Evolutionary conservation across 164 flowering plant genomes (phyloP).

Genomic region (Stephania japonica): DNA sequence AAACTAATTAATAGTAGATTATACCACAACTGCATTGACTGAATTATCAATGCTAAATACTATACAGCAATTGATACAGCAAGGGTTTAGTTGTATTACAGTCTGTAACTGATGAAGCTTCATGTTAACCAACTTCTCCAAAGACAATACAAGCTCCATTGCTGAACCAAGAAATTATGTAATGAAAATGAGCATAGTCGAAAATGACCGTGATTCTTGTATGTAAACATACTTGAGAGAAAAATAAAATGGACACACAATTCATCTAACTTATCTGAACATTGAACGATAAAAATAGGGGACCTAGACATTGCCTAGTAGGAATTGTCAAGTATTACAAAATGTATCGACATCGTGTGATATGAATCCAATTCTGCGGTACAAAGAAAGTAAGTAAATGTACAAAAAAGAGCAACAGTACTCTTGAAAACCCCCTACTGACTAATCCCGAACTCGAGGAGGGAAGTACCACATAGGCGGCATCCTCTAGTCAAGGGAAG

Average conservation of each 20-base stretch:
- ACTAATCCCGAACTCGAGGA: too few relatives aligned
- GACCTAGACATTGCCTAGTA: too few relatives aligned
- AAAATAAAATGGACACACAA: neutral
- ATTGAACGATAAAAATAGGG: too few relatives aligned
- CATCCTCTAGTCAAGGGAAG: too few relatives aligned
- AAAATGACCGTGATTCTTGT: neutral
- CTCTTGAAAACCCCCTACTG: too few relatives aligned
- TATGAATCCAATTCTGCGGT: too few relatives aligned
- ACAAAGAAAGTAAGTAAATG: too few relatives aligned
- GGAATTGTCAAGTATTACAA: too few relatives aligned
- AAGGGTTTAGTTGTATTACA: conserved; percentile 29
- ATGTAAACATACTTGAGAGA: neutral
- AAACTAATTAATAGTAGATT: neutral
- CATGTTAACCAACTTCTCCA: conserved; percentile 78
- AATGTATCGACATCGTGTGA: too few relatives aligned
- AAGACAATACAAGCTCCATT: conserved; percentile 78
- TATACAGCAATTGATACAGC: neutral
- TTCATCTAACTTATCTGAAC: neutral
- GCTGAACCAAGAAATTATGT: conserved; percentile 27
- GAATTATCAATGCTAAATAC: neutral
- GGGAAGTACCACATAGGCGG: too few relatives aligned
- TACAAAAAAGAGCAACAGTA: too few relatives aligned
- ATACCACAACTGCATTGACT: neutral
- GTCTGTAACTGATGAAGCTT: conserved; percentile 59
- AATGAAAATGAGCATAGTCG: neutral